Evolutionary conservation across 192 early-diverging fungal genomes (phyloP).

Genomic region (Entomortierella chlamydospora): DNA sequence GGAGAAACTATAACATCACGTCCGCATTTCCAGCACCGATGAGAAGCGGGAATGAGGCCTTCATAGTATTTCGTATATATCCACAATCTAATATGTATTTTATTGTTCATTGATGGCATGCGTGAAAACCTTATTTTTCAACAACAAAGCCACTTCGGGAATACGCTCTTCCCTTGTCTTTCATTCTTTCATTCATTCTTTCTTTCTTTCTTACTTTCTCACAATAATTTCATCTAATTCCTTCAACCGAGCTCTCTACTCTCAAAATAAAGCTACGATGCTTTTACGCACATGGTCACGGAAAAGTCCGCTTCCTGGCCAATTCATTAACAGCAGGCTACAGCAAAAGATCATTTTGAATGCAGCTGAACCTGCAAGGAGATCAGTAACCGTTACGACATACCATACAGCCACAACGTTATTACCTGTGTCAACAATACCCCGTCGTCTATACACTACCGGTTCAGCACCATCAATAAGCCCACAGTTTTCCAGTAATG

Average conservation of each 20-base stretch:
- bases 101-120: too few species aligned
- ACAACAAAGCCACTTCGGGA: neutral
- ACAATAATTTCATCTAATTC: too few species aligned
- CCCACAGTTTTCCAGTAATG: neutral
- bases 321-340: neutral
- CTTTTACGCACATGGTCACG: neutral
- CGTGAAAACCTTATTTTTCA: neutral
- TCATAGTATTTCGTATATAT: too few species aligned
- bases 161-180: too few species aligned
- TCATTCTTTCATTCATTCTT: too few species aligned
- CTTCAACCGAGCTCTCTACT: neutral
- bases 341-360: neutral
- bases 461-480: neutral
- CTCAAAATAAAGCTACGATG: neutral
- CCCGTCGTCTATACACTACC: slow-evolving; percentile 10
- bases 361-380: neutral
- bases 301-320: neutral
- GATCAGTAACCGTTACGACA: neutral
- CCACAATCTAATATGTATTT: too few species aligned
- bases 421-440: neutral
- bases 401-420: neutral
- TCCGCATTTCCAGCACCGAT: slow-evolving; percentile 4
- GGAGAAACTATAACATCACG: slow-evolving; percentile 5
- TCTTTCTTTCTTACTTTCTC: neutral
- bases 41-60: slow-evolving; percentile 22